Base-by-base conservation (phyloP, 257 asterid genomes). In the Petunia axillaris region DNA sequence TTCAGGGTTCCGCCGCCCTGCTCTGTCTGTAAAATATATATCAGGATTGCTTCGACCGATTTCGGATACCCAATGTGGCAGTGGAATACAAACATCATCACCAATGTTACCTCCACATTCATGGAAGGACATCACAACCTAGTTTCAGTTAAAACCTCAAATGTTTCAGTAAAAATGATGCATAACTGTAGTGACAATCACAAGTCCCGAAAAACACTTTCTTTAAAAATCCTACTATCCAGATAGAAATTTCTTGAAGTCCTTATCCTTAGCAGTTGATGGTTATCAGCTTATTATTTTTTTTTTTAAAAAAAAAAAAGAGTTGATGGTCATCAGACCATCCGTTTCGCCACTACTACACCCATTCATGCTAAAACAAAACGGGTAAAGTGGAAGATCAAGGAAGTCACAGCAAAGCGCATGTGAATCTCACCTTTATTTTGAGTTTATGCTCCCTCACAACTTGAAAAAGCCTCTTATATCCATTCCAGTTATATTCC, bases 401-500 rank as follows among this genome's bases (percentile, higher is more conserved):
- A 9, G 2, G 39, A 16, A 55, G 37, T 77, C 40, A 52, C 13
- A 82, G 73, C 60, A 60, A 62, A 79, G 54, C 5, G 66, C 75
- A 85, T 74, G 86, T 75, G 59, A 82, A 62, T 78, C 81, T 83
- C 82, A 95, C 99, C 91, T 93, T 96, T 77, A 93, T 80, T 86
- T 92, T 92, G 93, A 95, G 88, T 79, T 95, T 92, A 70, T 91
- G 88, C 85, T 95, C 97, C 83, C 89, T 88, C 65, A 90, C 91
- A 66, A 95, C 90, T 85, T 92, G 97, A 84, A 93, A 91, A 68
- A 95, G 83, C 87, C 89, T 85, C 89, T 81, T 92, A 92, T 95
- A 95, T 82, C 99, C 99, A 84, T 83, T 92, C 99, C 99, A 95
- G 84, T 95, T 92, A 87, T 95, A 95, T 85, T 90, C 93, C 77